Base-by-base conservation (phyloP, 2,329 filamentous ascomycete species). In the Colletotrichum sp. region DNA sequence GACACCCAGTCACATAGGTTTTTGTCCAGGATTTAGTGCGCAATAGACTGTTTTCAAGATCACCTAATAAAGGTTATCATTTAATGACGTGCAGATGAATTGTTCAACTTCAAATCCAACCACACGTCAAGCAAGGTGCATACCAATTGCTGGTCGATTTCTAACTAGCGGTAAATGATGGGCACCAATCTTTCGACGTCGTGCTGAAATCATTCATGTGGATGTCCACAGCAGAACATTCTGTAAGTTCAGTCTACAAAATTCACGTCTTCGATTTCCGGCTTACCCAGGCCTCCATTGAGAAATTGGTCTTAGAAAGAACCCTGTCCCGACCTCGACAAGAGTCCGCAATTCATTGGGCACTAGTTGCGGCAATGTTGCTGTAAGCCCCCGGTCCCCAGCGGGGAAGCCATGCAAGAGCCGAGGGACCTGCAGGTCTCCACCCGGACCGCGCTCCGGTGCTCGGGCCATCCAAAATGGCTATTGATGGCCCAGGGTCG, bases 111-210 rank as follows among this genome's bases (percentile, higher is more conserved):
- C 5, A 22, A 22, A 22, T 22, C 8, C 19, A 3, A 6, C 11
- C 19, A 6, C 11, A 5, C 13, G 44, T 13, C n/a, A 13, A 4
- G 19, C n/a, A 2, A 1, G 0, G n/a, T 22, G n/a, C 44, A 22
- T 2, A 2, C 19, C n/a, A 12, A 8, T 13, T 22, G 11, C 4
- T 22, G 0, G 11, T 22, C n/a, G 44, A 48, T 13, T 13, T 22
- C 2, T 13, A 1, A 13, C 0, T 0, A 22, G n/a, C 0, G 6
- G 0, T 48, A 22, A 48, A 13, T 48, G 44, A 48, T 19, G 9
- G 44, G 44, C 44, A 22, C 44, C 9, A 48, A 11, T 15, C 0
- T n/a, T 19, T n/a, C 16, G 39, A n/a, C 19, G 5, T 44, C 39
- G 32, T 15, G 32, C 12, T n/a, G 19, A 22, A 48, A 22, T 22